A percentile compares a stretch with the other conserved stretches of the same genome.
Evolutionary conservation across 148 eudicot genomes (phyloP).

Genomic region (Talinum fruticosum): DNA sequence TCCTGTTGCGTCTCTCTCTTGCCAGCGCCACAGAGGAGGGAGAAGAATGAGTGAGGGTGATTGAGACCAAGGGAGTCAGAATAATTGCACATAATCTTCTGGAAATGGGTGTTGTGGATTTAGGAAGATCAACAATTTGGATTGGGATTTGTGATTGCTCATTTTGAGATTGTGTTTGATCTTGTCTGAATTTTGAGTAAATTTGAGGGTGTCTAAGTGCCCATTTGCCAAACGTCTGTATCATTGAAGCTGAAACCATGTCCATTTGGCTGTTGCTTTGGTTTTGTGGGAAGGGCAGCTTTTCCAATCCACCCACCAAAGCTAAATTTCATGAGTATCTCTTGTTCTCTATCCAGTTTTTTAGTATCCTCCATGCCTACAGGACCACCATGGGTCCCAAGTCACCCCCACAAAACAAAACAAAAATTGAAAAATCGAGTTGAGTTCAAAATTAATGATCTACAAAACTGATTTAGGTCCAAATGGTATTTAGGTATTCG

Average conservation of each 20-base stretch:
- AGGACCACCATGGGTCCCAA: neutral
- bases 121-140: conserved; percentile 11
- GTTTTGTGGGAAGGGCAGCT: neutral
- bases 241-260: conserved; percentile 1
- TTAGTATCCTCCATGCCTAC: neutral
- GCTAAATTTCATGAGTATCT: conserved; percentile 13
- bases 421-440: neutral
- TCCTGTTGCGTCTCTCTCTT: conserved; percentile 70
- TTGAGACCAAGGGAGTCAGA: conserved; percentile 43
- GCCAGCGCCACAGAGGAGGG: conserved; percentile 44
- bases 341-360: conserved; percentile 14
- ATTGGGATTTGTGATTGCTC: neutral
- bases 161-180: conserved; percentile 16
- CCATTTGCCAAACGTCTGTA: conserved; percentile 22
- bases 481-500: too few species aligned
- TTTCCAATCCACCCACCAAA: neutral
- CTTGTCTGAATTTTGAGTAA: conserved; percentile 13
- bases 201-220: conserved; percentile 14
- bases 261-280: neutral
- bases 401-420: neutral
- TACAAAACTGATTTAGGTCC: too few species aligned
- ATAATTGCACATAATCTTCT: conserved; percentile 48
- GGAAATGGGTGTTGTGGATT: conserved; percentile 34
- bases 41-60: conserved; percentile 31
- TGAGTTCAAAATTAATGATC: too few species aligned